Percentiles rank a stretch among this genome's conserved stretches.
Conservation (phyloP, 2,329 filamentous ascomycete species). For the Scolecobasidium constrictum region DNA sequence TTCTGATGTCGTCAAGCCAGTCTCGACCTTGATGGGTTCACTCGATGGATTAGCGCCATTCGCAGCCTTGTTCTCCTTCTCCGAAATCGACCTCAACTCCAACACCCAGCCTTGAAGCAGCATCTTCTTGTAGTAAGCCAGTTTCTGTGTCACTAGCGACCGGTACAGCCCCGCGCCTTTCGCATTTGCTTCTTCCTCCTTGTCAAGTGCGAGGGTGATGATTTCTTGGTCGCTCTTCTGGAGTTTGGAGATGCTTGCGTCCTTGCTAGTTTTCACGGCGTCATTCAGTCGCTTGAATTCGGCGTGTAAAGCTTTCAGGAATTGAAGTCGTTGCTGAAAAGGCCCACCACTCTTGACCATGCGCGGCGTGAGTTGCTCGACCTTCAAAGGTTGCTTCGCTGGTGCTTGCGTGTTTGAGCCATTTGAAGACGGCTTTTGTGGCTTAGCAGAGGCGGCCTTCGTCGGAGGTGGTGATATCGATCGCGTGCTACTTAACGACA, state of each 20-base stretch:
- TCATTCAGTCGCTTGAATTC: constrained; percentile 58
- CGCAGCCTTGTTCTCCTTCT: background rate
- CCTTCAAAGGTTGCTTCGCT: constrained; percentile 28
- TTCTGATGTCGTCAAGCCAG: constrained; percentile 52
- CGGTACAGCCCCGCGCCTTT: constrained; percentile 62
- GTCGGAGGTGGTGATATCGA: constrained; percentile 22
- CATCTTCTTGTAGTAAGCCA: constrained; percentile 70
- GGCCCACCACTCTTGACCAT: too few species aligned
- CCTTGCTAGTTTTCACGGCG: constrained; percentile 43
- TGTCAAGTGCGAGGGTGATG: constrained; percentile 58
- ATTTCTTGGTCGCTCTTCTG: constrained; percentile 54
- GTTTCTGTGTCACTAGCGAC: constrained; percentile 73
- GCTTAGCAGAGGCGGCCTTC: too few species aligned
- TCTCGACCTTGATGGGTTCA: constrained; percentile 43
- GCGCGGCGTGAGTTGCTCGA: constrained; percentile 51
- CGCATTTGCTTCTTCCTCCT: constrained; percentile 65
- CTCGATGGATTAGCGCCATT: background rate
- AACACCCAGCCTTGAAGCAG: constrained; percentile 58
- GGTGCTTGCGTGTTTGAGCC: constrained; percentile 11
- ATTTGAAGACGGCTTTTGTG: constrained; percentile 11
- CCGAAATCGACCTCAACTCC: constrained; percentile 23
- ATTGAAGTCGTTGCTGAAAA: too few species aligned
- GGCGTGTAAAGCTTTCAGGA: constrained; percentile 51
- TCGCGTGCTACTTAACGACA: constrained; percentile 9
- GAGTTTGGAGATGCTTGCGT: constrained; percentile 41